Conservation (phyloP, 148 eudicot species). For the Vaccinium darrowii region DNA sequence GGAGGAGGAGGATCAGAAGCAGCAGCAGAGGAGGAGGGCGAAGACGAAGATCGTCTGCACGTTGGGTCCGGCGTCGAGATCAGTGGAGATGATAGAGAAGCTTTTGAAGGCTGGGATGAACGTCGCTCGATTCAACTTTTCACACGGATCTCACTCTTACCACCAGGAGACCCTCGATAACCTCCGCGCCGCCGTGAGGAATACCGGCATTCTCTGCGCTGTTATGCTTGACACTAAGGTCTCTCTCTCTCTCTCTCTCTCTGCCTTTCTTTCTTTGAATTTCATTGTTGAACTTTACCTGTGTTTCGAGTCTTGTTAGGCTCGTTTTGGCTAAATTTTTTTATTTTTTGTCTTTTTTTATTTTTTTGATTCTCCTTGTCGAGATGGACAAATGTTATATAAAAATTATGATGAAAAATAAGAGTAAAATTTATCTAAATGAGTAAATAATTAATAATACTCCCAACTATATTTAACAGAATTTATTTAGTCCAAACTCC, state of each 20-base stretch:
- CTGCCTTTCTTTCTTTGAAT: neutral
- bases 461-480: too few species aligned
- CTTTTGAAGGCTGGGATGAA: conserved; percentile 20
- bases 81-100: conserved; percentile 27
- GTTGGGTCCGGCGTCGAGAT: conserved; percentile 22
- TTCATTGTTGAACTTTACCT: neutral
- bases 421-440: too few species aligned
- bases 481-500: too few species aligned
- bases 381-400: too few species aligned
- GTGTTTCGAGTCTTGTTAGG: neutral
- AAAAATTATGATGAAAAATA: too few species aligned
- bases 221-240: conserved; percentile 27
- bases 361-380: too few species aligned
- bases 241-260: neutral
- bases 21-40: conserved; percentile 10
- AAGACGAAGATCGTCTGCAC: conserved; percentile 29
- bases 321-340: too few species aligned
- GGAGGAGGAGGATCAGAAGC: neutral
- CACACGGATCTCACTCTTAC: conserved; percentile 20
- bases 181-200: conserved; percentile 5
- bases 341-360: neutral
- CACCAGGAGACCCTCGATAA: conserved; percentile 24
- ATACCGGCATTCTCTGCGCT: conserved; percentile 16
- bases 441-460: too few species aligned
- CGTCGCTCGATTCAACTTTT: conserved; percentile 25